phyloP scores from a whole-genome alignment of 306 rosid species.

The Quercus glauca region DNA sequence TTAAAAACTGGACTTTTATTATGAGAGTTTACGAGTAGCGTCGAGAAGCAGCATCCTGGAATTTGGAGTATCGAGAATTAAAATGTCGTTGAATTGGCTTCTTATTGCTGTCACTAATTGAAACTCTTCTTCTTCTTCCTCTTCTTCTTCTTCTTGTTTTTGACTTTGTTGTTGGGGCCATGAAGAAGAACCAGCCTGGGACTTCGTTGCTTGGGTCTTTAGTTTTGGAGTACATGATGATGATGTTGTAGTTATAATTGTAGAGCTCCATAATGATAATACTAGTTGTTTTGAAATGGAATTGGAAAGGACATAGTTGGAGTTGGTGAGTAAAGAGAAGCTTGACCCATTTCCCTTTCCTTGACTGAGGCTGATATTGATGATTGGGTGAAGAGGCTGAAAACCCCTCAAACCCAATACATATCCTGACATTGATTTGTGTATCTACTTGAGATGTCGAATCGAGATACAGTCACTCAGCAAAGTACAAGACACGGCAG shows the following conservation, averaged over 20 bases:
- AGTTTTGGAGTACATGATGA: background rate
- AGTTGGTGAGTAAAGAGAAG: conserved; percentile 3
- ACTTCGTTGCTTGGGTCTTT: background rate
- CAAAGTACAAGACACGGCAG: background rate
- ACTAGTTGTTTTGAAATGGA: background rate
- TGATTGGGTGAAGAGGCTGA: too few relatives aligned
- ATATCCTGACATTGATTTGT: conserved; percentile 23
- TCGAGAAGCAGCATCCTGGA: too few relatives aligned
- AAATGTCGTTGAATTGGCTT: too few relatives aligned
- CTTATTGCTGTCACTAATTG: too few relatives aligned
- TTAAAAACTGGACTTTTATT: background rate
- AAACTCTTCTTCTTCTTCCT: conserved; percentile 24
- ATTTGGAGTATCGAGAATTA: too few relatives aligned
- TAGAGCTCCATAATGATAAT: background rate
- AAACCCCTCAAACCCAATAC: conserved; percentile 17
- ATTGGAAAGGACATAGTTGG: background rate
- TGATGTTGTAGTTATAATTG: background rate
- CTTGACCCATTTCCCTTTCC: background rate
- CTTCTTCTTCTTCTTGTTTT: conserved; percentile 3
- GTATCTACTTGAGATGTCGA: background rate
- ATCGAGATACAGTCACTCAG: background rate
- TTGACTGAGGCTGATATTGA: background rate
- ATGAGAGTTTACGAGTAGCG: conserved; percentile 26
- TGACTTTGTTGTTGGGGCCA: background rate
- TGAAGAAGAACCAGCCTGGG: conserved; percentile 10